Evolutionary conservation across 352 stramenopile species (phyloP).

Genomic region (Pythium vanterpoolii): DNA sequence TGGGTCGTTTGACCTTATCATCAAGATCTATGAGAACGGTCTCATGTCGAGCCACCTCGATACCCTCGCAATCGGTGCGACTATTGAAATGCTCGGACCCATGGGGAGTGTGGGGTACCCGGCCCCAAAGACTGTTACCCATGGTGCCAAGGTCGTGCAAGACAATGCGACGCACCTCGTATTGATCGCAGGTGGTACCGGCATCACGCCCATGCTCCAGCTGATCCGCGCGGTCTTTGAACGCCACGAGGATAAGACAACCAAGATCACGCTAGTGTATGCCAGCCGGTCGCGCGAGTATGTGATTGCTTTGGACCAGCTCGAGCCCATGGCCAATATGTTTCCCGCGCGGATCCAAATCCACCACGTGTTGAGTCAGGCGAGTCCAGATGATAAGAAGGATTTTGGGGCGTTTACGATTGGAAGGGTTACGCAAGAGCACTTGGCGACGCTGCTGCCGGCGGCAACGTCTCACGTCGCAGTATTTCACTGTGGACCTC

Average conservation of each 20-base stretch:
- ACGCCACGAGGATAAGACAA: slow-evolving; percentile 35
- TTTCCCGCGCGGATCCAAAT: slow-evolving; percentile 59
- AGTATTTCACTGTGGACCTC: slow-evolving; percentile 71
- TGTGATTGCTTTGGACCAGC: slow-evolving; percentile 66
- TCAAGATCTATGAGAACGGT: slow-evolving; percentile 79
- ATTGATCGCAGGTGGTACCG: slow-evolving; percentile 70
- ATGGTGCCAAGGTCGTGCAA: slow-evolving; percentile 40
- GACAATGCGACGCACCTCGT: slow-evolving; percentile 51
- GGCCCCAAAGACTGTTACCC: slow-evolving; percentile 41
- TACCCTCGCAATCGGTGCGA: slow-evolving; percentile 44
- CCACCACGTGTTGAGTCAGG: slow-evolving; percentile 61
- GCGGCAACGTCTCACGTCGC: slow-evolving; percentile 35
- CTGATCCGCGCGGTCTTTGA: slow-evolving; percentile 70
- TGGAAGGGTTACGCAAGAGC: slow-evolving; percentile 40
- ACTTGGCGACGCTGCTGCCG: slow-evolving; percentile 51
- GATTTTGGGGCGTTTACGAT: slow-evolving; percentile 54
- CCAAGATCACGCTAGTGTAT: slow-evolving; percentile 73
- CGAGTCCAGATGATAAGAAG: slow-evolving; percentile 33
- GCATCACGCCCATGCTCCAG: slow-evolving; percentile 84
- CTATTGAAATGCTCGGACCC: slow-evolving; percentile 70
- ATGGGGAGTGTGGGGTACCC: slow-evolving; percentile 66
- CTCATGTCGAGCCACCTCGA: slow-evolving; percentile 74
- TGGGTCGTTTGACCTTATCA: slow-evolving; percentile 63
- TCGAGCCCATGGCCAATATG: slow-evolving; percentile 80
- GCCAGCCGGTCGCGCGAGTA: slow-evolving; percentile 66